Conservation (phyloP, 345 rosid genomes). For the Capsella bursapastoris region DNA sequence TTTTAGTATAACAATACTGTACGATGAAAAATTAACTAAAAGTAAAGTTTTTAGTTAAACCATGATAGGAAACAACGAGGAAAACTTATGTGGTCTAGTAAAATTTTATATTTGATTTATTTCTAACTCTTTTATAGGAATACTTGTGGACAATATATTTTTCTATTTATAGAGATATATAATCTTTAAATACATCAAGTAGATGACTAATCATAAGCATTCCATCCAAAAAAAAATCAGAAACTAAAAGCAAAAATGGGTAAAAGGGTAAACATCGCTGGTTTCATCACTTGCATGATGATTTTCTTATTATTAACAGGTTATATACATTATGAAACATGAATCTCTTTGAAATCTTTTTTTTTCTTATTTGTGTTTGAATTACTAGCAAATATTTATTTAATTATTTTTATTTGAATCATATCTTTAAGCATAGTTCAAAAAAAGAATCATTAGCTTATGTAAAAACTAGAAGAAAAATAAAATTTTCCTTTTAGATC, state of each 20-base stretch:
- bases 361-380: neutral
- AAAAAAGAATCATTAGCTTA: neutral
- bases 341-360: neutral
- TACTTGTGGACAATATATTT: too few species aligned
- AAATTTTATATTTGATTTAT: too few species aligned
- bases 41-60: too few species aligned
- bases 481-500: too few species aligned
- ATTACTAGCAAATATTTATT: neutral
- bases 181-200: neutral
- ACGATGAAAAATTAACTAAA: too few species aligned
- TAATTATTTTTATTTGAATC: neutral
- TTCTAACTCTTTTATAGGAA: too few species aligned
- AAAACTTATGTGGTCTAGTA: too few species aligned
- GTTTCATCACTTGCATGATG: neutral
- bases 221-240: too few species aligned
- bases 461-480: neutral
- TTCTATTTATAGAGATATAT: too few species aligned
- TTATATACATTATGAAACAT: neutral
- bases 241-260: neutral
- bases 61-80: too few species aligned
- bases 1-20: too few species aligned
- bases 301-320: slow-evolving; percentile 1
- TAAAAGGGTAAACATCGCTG: neutral
- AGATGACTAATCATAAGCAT: too few species aligned
- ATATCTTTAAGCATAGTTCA: neutral